These are phyloP conservation scores for Pseudofabraea citricarpa DNA, from an alignment of 2,329 filamentous ascomycete genomes.

Conservation along the genomic window DNA sequence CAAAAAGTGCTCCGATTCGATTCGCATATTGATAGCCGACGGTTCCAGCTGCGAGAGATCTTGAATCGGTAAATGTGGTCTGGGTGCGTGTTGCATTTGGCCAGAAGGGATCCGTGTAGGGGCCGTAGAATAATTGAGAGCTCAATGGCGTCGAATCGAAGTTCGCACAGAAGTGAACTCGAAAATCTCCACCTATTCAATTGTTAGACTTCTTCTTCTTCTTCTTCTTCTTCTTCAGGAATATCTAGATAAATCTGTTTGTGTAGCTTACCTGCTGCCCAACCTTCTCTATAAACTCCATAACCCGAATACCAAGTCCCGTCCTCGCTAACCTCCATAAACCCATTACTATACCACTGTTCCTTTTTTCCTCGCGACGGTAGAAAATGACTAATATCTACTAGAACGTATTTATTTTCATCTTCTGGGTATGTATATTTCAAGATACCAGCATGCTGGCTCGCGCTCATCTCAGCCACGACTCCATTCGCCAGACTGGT, in stretches of 20 bases:
- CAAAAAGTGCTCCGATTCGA: conserved; percentile 42
- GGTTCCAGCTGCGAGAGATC: conserved; percentile 45
- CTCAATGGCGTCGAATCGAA: conserved; percentile 41
- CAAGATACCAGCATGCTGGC: conserved; percentile 45
- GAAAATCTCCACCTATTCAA: conserved; percentile 53
- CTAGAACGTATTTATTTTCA: conserved; percentile 31
- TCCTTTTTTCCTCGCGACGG: conserved; percentile 34
- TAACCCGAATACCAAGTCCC: conserved; percentile 39
- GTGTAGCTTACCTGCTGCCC: conserved; percentile 30
- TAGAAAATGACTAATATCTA: conserved; percentile 43
- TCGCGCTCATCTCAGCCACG: conserved; percentile 41
- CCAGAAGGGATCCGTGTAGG: conserved; percentile 41
- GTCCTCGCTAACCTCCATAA: conserved; percentile 32
- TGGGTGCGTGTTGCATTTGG: conserved; percentile 26
- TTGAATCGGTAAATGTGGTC: conserved; percentile 44
- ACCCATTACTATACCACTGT: conserved; percentile 37
- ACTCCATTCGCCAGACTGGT: conserved; percentile 45
- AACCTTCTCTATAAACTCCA: conserved; percentile 41
- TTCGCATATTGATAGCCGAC: conserved; percentile 44
- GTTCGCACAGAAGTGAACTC: conserved; percentile 55
- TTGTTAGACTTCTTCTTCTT: too few species aligned
- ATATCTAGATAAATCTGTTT: conserved; percentile 9
- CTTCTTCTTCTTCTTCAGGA: conserved; percentile 52
- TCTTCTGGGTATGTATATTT: conserved; percentile 41
- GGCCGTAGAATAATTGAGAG: conserved; percentile 34